A percentile compares a stretch with the other conserved stretches of the same genome.
Evolutionary conservation across 495 filamentous ascomycete genomes (phyloP).

Genomic region (Cercophora samala): DNA sequence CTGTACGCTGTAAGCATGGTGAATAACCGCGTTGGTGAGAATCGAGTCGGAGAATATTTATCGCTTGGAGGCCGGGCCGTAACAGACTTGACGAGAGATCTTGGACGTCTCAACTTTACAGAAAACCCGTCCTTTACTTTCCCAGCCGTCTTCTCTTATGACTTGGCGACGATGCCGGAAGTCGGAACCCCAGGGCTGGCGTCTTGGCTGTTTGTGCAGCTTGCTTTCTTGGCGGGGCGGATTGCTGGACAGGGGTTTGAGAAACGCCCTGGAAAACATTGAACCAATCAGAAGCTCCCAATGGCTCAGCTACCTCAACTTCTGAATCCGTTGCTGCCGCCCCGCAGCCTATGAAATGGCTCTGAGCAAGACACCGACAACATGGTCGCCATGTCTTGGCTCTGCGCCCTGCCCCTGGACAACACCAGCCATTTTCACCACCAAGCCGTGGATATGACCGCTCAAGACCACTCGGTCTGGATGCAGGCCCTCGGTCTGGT

Average conservation of each 20-base stretch:
- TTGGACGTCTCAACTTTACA: not conserved
- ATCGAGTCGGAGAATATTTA: not conserved
- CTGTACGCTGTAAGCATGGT: not conserved
- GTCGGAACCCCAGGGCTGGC: not conserved
- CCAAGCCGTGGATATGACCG: not conserved
- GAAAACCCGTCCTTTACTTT: not conserved
- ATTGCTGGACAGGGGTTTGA: conserved; percentile 5
- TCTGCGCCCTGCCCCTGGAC: conserved; percentile 5
- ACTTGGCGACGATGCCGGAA: not conserved
- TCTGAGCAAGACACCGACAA: conserved; percentile 14
- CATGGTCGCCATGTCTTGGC: conserved; percentile 8
- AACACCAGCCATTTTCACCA: not conserved
- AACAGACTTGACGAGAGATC: not conserved
- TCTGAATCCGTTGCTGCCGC: conserved; percentile 24
- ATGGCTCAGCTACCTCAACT: conserved; percentile 15
- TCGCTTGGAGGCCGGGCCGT: not conserved
- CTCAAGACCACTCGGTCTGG: not conserved
- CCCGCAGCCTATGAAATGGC: conserved; percentile 28
- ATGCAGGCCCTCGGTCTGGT: not conserved
- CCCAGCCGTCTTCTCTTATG: not conserved
- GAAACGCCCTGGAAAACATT: conserved; percentile 17
- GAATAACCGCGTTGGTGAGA: not conserved
- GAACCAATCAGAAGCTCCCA: conserved; percentile 13
- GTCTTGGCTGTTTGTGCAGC: conserved; percentile 2
- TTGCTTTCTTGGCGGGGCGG: not conserved